Evolutionary conservation across 495 filamentous ascomycete species (phyloP), one percentile per base, ranked within the genome.

Genomic region (Penicillium maclennaniae): DNA sequence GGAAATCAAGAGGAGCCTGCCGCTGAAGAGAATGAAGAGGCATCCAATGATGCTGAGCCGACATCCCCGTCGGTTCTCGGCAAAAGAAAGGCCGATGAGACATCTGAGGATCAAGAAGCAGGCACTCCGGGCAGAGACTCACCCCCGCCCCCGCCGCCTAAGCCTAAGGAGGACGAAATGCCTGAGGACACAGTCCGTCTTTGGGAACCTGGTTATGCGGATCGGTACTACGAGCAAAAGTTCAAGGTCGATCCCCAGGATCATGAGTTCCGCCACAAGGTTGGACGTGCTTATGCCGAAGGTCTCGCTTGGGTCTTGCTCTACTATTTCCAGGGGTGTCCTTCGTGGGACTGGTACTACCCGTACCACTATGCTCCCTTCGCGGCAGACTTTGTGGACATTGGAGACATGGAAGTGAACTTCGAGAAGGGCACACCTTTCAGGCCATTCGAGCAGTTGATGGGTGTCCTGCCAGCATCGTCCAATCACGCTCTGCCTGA

Each of bases 301-400:
- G 93, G 93, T 43, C 81, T 97, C n/a, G 87, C 87, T 31, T 99
- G 95, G 93, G 93, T 97, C n/a, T 74, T 99, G 21, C 76, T 87
- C 16, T 99, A 99, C 65, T 99, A 99, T 69, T 95, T 96, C 67
- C 93, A 99, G 69, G 93, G 95, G 16, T 97, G 93, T 61, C 90
- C 95, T 10, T 95, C 89, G 2, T 97, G 95, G 93, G 92, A 87
- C 45, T 99, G 93, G 93, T 99, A 91, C 65, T 99, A 96, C 62
- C 93, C 93, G 1, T 92, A 97, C 64, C 93, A 99, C 67, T 99
- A 99, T 63, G 95, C 93, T 5, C 93, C 93, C 10, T 97, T 97
- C 71, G 93, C 95, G 1, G 87, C 91, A 41, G 93, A 99, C 69
- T 99, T 99, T 66, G 84, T 85, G 46, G 87, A 93, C 45, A 77